Conservation (phyloP, 2,329 filamentous ascomycete species). For the Parastagonospora nodorum region DNA sequence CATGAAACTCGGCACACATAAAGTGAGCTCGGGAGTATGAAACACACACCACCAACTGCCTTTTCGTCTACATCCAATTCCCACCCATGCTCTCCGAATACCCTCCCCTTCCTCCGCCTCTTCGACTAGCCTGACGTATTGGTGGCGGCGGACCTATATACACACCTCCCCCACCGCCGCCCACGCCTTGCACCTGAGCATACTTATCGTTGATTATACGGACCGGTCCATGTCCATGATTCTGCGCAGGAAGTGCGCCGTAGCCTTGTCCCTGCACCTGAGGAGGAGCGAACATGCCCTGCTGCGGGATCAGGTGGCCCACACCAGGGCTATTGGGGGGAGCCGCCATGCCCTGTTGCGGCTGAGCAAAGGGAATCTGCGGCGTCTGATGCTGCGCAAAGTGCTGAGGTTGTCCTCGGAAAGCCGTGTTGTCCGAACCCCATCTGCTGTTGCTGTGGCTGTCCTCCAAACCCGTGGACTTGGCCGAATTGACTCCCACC, state of each 20-base stretch:
- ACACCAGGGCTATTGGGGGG: no score
- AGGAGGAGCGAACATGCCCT: slow-evolving; percentile 2
- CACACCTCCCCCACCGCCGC: neutral
- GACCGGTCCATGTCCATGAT: neutral
- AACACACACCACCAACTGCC: no score
- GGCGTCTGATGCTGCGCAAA: neutral
- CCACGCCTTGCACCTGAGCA: slow-evolving; percentile 4
- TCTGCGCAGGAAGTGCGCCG: neutral
- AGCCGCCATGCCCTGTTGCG: neutral
- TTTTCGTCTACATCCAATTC: slow-evolving; percentile 2
- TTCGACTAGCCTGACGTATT: neutral
- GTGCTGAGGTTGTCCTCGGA: neutral
- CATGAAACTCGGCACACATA: no score
- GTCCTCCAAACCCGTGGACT: no score
- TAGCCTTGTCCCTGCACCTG: neutral
- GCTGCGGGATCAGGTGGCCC: neutral
- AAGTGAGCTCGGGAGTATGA: no score
- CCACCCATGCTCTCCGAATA: slow-evolving; percentile 16
- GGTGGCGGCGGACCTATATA: no score
- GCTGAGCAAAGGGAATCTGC: neutral
- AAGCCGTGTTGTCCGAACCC: neutral
- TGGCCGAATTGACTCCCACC: slow-evolving; percentile 6
- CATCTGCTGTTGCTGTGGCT: slow-evolving; percentile 6
- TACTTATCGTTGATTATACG: neutral
- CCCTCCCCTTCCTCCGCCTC: neutral